Evolutionary conservation across 2,329 filamentous ascomycete species (phyloP), one percentile per base, ranked within the genome.

Genomic region (Zymoseptoria tritici): DNA sequence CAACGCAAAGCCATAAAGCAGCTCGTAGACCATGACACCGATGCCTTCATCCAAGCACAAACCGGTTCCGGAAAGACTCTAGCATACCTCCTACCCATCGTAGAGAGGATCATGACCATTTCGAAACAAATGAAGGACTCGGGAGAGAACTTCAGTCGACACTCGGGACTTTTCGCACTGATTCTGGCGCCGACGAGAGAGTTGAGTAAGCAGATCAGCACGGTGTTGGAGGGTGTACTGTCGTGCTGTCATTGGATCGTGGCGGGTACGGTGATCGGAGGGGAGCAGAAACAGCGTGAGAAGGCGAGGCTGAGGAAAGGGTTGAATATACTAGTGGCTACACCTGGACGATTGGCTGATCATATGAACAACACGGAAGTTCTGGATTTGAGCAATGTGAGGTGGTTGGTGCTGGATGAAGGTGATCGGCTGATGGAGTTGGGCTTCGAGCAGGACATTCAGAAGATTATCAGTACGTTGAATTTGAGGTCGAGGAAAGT

Each of bases 391-490:
- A 89, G 89, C 68, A 92, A 88, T 21, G 93, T 97, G 4, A 83
- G 93, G 61, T 99, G 94, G 94, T 78, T 99, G 22, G 87, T 99
- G 2, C 81, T 99, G 5, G 94, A 99, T 69, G 94, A 99, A 75
- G 94, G 94, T 29, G 94, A 99, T 80, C 84, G 94, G n/a, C 79
- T 99, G 72, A 97, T 99, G 93, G 94, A 99, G 71, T 82, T 97
- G 70, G 94, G 94, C 0, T 99, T 99, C 67, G 94, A 97, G 75
- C 87, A 97, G 57, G 93, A 97, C 70, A 84, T 99, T 61, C 89
- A 90, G 71, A 89, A 87, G 62, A 93, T 97, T 64, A 89, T 99
- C 16, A 81, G 85, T 58, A 88, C 88, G 63, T 83, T 97, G 58
- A 86, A 91, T 63, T 77, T 86, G 52, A 82, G 87, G 58, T 79